These are phyloP conservation scores for Globisporangium nagaii DNA, from an alignment of 352 stramenopile genomes.

Conservation along the genomic window DNA sequence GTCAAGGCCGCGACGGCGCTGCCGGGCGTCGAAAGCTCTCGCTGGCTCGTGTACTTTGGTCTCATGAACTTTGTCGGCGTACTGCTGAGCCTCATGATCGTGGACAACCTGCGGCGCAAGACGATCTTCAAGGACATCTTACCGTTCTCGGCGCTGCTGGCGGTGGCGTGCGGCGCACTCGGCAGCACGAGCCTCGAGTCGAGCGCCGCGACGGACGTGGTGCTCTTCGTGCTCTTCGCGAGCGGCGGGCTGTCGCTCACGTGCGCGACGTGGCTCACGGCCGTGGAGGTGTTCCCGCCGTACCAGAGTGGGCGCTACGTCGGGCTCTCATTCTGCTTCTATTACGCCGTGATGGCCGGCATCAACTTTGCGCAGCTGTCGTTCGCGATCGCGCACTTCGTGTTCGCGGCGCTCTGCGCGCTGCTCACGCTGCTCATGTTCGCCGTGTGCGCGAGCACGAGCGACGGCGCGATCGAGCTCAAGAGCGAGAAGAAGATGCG, in stretches of 20 bases:
- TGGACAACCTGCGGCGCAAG: conserved; percentile 84
- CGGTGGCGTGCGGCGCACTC: conserved; percentile 52
- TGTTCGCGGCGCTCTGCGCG: conserved; percentile 62
- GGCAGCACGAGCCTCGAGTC: conserved; percentile 37
- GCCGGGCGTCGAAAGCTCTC: conserved; percentile 53
- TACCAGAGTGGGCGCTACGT: conserved; percentile 72
- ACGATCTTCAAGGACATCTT: conserved; percentile 87
- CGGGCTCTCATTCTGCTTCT: conserved; percentile 63
- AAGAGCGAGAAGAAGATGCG: conserved; percentile 81
- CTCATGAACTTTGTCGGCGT: conserved; percentile 68
- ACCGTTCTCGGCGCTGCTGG: conserved; percentile 55
- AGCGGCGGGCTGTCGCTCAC: conserved; percentile 65
- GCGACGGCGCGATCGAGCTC: conserved; percentile 78
- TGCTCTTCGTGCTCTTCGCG: conserved; percentile 63
- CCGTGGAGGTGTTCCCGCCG: conserved; percentile 80
- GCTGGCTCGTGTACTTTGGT: conserved; percentile 78
- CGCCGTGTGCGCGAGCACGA: conserved; percentile 68
- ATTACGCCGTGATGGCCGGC: conserved; percentile 65
- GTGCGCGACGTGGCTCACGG: conserved; percentile 77
- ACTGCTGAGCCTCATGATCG: conserved; percentile 62
- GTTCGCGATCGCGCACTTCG: conserved; percentile 71
- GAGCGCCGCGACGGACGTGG: conserved; percentile 38
- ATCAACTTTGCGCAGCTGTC: conserved; percentile 61
- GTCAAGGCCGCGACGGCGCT: conserved; percentile 43
- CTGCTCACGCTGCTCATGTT: conserved; percentile 78